These are phyloP conservation scores for Fusarium vanettenii DNA, from an alignment of 2,329 filamentous ascomycete genomes.

Conservation along the genomic window DNA sequence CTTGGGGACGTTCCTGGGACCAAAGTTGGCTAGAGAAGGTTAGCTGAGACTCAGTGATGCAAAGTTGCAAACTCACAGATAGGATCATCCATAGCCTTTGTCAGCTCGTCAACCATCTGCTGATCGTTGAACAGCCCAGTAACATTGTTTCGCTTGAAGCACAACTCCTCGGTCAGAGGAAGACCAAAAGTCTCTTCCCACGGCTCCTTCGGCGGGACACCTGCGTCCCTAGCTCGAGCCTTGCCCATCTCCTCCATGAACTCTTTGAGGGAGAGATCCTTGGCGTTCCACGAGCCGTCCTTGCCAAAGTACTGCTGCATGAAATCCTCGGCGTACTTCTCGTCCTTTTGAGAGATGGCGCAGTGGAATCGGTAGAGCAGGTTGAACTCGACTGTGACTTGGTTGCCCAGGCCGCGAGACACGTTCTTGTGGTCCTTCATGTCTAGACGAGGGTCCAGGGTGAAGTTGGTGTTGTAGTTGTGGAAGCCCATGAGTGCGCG, in stretches of 20 bases:
- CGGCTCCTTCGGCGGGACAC: not conserved
- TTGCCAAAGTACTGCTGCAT: conserved; percentile 27
- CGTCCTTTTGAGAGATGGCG: conserved; percentile 46
- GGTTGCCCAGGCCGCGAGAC: conserved; percentile 47
- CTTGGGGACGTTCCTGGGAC: conserved; percentile 66
- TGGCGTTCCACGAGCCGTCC: conserved; percentile 18
- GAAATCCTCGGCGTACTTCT: conserved; percentile 44
- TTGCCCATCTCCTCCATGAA: conserved; percentile 1
- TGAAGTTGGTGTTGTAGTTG: conserved; percentile 67
- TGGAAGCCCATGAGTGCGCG: conserved; percentile 60
- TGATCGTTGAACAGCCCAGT: conserved; percentile 19
- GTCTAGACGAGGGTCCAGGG: conserved; percentile 51
- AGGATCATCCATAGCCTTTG: conserved; percentile 64
- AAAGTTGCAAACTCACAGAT: not conserved
- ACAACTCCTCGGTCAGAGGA: not conserved
- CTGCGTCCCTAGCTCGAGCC: not conserved
- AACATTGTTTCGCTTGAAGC: conserved; percentile 17
- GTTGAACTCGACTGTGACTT: conserved; percentile 51
- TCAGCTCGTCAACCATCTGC: conserved; percentile 46
- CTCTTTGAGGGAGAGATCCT: not conserved
- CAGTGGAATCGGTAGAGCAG: conserved; percentile 51
- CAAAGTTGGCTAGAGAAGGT: conserved; percentile 50
- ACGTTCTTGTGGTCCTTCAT: conserved; percentile 39
- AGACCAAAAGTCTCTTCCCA: conserved; percentile 1
- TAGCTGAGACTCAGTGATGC: not conserved